Evolutionary conservation across 306 rosid species (phyloP), one percentile per base, ranked within the genome.

Genomic region (Ochetophila trinervis): DNA sequence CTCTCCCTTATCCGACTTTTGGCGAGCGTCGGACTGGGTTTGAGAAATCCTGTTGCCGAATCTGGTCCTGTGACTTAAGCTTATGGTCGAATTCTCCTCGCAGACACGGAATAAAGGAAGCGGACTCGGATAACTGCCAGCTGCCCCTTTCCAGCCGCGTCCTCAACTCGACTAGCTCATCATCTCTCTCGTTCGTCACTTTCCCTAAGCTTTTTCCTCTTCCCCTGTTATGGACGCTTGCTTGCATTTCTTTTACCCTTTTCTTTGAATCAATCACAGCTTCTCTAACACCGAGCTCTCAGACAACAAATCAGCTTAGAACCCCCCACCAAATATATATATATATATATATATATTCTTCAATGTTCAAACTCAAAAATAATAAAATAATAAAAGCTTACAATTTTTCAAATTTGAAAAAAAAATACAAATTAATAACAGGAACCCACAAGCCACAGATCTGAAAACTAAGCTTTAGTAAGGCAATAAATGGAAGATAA

Each of bases 121-220:
- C n/a, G n/a, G n/a, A n/a, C n/a, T n/a, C n/a, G n/a, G n/a, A n/a
- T n/a, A n/a, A n/a, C n/a, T n/a, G n/a, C n/a, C n/a, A n/a, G n/a
- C n/a, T n/a, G n/a, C n/a, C n/a, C n/a, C n/a, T n/a, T n/a, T n/a
- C n/a, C n/a, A n/a, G n/a, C n/a, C n/a, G n/a, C n/a, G n/a, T n/a
- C n/a, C n/a, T n/a, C n/a, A n/a, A n/a, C n/a, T n/a, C n/a, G n/a
- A n/a, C 68, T 8, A 93, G 85, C 73, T 87, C 94, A 73, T 85
- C 94, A 23, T 90, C 94, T 73, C 84, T 87, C 75, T 74, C 91
- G 74, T 79, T 84, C 74, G 71, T 86, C 88, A 84, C 84, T 88
- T 79, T 86, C 76, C 62, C 77, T 62, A 72, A 59, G 74, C 71
- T 83, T 69, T 78, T 72, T 44, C 65, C 72, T 4, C 23, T 61